Evolutionary conservation across 345 rosid species (phyloP).

Genomic region (Hirschfeldia incana): DNA sequence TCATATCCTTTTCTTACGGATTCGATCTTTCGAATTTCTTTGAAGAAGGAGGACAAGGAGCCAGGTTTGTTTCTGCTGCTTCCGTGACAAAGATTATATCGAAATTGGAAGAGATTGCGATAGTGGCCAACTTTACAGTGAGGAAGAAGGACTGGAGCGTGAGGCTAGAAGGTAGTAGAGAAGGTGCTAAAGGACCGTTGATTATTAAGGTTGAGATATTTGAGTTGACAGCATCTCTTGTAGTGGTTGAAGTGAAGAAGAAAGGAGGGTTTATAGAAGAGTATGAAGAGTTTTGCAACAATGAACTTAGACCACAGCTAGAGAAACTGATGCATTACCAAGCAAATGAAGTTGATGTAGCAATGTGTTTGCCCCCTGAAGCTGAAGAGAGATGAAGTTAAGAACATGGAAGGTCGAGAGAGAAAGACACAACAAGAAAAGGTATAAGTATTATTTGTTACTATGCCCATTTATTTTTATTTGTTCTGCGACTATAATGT

Average conservation of each 20-base stretch:
- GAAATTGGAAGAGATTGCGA: conserved; percentile 69
- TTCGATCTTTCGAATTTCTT: conserved; percentile 71
- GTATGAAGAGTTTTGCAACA: conserved; percentile 81
- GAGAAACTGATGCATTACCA: conserved; percentile 62
- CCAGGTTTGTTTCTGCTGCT: conserved; percentile 62
- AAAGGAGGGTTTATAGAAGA: conserved; percentile 87
- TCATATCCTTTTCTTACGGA: conserved; percentile 78
- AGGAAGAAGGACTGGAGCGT: conserved; percentile 79
- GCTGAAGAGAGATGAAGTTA: conserved; percentile 44
- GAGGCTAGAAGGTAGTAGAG: conserved; percentile 67
- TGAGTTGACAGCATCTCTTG: conserved; percentile 60
- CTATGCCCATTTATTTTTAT: background rate
- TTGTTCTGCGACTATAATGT: conserved; percentile 14
- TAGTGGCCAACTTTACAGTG: conserved; percentile 53
- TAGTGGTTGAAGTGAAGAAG: conserved; percentile 87
- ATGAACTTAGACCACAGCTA: conserved; percentile 74
- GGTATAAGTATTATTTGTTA: conserved; percentile 24
- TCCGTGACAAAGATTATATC: conserved; percentile 58
- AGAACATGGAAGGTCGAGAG: conserved; percentile 36
- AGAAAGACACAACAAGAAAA: conserved; percentile 29
- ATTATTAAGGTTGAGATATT: conserved; percentile 63
- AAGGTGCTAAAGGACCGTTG: conserved; percentile 66
- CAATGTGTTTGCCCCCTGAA: conserved; percentile 56
- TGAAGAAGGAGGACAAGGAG: conserved; percentile 59
- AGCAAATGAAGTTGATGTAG: conserved; percentile 39